These are phyloP conservation scores for Candida andamanensis DNA, from an alignment of 805 yeast species.

Conservation along the genomic window DNA sequence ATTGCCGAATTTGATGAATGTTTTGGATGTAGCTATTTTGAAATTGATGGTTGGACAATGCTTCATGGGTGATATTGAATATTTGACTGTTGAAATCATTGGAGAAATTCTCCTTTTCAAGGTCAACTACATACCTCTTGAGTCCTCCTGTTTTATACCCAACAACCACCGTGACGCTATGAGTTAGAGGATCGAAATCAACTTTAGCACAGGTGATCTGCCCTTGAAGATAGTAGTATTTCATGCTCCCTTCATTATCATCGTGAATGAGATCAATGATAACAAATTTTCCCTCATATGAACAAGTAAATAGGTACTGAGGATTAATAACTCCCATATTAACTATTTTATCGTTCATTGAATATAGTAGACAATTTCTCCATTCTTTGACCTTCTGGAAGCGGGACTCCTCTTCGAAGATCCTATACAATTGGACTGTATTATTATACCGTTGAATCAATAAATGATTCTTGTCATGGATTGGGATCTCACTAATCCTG, in stretches of 20 bases:
- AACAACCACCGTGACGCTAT: constrained; percentile 11
- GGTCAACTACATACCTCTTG: constrained; percentile 19
- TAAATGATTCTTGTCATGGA: constrained; percentile 12
- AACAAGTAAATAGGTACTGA: constrained; percentile 29
- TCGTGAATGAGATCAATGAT: constrained; percentile 33
- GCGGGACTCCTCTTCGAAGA: constrained; percentile 1
- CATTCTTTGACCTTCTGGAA: constrained; percentile 25
- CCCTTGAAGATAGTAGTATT: constrained; percentile 19
- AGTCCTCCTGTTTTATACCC: constrained; percentile 26
- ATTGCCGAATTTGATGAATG: constrained; percentile 2
- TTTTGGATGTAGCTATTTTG: constrained; percentile 1
- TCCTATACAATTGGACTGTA: constrained; percentile 25
- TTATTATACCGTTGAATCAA: constrained; percentile 23
- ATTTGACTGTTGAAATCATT: constrained; percentile 5
- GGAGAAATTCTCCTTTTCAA: constrained; percentile 3
- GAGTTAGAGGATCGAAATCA: neutral
- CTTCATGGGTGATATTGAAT: neutral
- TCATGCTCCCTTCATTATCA: constrained; percentile 25
- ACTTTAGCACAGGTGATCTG: constrained; percentile 20
- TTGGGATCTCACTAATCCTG: constrained; percentile 9
- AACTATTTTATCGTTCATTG: constrained; percentile 21
- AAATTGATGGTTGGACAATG: neutral
- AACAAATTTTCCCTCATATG: constrained; percentile 28
- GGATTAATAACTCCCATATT: constrained; percentile 20
- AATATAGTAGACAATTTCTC: constrained; percentile 19